These are phyloP conservation scores for Clonostachys rhizophaga DNA, from an alignment of 2,329 filamentous ascomycete genomes.

Conservation along the genomic window DNA sequence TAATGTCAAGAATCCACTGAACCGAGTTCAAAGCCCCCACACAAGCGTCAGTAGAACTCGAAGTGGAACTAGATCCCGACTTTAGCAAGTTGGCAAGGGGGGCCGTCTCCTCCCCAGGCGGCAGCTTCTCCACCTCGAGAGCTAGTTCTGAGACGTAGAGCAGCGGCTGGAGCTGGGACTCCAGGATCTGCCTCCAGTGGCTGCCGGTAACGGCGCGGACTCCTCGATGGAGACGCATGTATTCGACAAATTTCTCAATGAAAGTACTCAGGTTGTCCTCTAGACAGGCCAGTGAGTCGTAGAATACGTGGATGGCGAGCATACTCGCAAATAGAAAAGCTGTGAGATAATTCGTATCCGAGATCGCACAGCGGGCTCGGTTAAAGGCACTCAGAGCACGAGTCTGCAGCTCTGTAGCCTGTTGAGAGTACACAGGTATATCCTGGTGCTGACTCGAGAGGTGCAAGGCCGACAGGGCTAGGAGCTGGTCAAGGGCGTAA, in stretches of 20 bases:
- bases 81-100: not conserved
- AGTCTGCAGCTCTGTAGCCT: constrained; percentile 20
- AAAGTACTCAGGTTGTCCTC: constrained; percentile 17
- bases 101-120: not conserved
- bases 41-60: not conserved
- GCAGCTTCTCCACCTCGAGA: not conserved
- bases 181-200: constrained; percentile 8
- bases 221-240: constrained; percentile 20
- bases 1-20: not conserved
- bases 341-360: constrained; percentile 14
- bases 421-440: not conserved
- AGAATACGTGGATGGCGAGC: constrained; percentile 27
- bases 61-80: not conserved
- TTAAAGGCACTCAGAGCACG: constrained; percentile 21
- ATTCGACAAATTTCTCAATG: constrained; percentile 17
- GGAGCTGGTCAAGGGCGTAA: not conserved
- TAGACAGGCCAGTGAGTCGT: constrained; percentile 21
- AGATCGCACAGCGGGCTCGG: constrained; percentile 8
- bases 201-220: constrained; percentile 12
- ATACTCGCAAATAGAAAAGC: constrained; percentile 21
- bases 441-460: not conserved
- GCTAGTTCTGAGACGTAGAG: not conserved
- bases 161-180: constrained; percentile 11
- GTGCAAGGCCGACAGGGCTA: not conserved
- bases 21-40: not conserved